These are phyloP conservation scores for Psilocybe cyanescens DNA, from an alignment of 768 basidiomycete genomes.

Conservation along the genomic window DNA sequence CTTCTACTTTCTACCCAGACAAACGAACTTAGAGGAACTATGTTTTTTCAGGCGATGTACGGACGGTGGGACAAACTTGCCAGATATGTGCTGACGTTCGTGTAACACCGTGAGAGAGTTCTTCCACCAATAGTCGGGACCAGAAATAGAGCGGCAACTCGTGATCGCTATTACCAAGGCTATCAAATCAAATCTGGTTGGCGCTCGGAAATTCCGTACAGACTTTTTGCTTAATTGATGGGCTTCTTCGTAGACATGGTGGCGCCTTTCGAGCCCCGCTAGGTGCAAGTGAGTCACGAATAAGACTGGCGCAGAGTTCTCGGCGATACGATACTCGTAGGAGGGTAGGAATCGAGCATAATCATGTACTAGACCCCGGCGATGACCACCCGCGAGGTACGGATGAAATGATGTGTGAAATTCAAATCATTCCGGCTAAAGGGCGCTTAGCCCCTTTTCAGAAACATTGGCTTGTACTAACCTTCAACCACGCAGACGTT, in stretches of 20 bases:
- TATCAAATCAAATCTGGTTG: background rate
- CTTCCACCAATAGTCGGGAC: background rate
- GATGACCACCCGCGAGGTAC: background rate
- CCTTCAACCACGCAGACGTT: background rate
- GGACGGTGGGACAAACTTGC: background rate
- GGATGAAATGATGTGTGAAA: background rate
- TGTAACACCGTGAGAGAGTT: background rate
- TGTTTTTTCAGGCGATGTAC: background rate
- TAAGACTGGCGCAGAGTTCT: background rate
- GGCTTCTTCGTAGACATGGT: background rate
- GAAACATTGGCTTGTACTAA: background rate
- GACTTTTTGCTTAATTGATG: background rate
- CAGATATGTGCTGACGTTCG: background rate
- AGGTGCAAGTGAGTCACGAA: background rate
- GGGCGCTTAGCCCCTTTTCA: slow-evolving; percentile 7
- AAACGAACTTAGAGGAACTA: no score
- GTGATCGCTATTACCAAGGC: background rate
- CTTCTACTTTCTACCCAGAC: no score
- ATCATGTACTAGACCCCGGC: background rate
- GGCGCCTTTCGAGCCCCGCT: background rate
- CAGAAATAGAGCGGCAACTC: background rate
- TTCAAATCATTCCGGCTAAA: slow-evolving; percentile 5
- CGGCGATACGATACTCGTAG: background rate
- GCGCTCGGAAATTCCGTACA: background rate
- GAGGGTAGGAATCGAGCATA: background rate